These are phyloP conservation scores for Echinochloa phyllopogon DNA, from an alignment of 176 grass and related monocot species.

Conservation along the genomic window DNA sequence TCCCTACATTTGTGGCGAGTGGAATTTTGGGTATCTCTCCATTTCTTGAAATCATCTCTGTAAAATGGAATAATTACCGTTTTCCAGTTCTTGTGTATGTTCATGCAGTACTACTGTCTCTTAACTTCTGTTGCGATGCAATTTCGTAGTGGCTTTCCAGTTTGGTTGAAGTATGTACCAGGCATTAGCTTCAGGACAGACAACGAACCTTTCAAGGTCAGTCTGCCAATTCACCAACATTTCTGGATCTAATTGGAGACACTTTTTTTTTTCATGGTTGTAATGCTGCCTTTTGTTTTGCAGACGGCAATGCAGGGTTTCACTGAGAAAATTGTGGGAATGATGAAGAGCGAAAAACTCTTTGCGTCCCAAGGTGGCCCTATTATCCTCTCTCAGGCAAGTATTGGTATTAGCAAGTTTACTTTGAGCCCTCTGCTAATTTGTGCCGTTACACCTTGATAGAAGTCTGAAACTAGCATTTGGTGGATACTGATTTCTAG, in stretches of 20 bases:
- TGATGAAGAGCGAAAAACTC: slow-evolving; percentile 90
- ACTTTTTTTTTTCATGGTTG: neutral
- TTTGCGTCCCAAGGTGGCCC: slow-evolving; percentile 98
- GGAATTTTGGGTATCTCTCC: slow-evolving; percentile 93
- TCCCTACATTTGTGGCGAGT: slow-evolving; percentile 97
- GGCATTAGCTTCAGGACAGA: slow-evolving; percentile 99
- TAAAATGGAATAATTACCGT: slow-evolving; percentile 4
- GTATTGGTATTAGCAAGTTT: slow-evolving; percentile 28
- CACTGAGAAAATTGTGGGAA: slow-evolving; percentile 85
- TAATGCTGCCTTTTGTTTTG: slow-evolving; percentile 32
- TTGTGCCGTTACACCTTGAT: neutral
- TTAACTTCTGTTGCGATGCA: slow-evolving; percentile 35
- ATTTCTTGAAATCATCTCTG: slow-evolving; percentile 16
- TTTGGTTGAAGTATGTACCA: slow-evolving; percentile 98
- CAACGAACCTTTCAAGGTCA: slow-evolving; percentile 97
- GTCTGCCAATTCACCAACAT: slow-evolving; percentile 44
- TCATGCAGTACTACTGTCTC: slow-evolving; percentile 21
- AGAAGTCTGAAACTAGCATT: slow-evolving; percentile 1
- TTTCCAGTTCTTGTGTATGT: slow-evolving; percentile 24
- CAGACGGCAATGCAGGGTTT: slow-evolving; percentile 98
- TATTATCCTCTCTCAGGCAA: slow-evolving; percentile 97
- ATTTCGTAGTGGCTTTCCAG: slow-evolving; percentile 85
- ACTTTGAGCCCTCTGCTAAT: neutral
- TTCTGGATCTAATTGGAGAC: slow-evolving; percentile 37
- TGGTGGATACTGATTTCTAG: neutral